Percentiles rank a stretch among this genome's conserved stretches.
Evolutionary conservation across 1,139 yeast genomes (phyloP).

Genomic region (Candida neerlandica): DNA sequence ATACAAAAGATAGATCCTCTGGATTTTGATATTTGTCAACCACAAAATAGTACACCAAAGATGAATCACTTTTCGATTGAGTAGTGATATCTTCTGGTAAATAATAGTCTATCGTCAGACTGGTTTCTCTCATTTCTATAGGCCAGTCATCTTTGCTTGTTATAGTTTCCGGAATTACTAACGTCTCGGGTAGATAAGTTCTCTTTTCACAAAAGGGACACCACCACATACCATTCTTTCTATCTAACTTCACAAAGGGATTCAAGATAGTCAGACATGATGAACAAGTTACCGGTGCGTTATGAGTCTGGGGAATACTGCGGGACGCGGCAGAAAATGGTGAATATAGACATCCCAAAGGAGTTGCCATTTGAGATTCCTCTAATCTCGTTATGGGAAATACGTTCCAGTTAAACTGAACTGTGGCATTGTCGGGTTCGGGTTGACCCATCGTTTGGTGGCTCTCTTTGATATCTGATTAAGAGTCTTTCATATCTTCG

Average conservation of each 20-base stretch:
- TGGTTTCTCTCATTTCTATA: slow-evolving; percentile 25
- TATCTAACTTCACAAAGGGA: slow-evolving; percentile 33
- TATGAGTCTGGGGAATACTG: slow-evolving; percentile 6
- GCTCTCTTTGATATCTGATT: not conserved
- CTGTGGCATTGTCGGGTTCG: not conserved
- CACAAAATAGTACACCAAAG: slow-evolving; percentile 25
- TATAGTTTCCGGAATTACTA: slow-evolving; percentile 20
- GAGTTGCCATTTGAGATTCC: slow-evolving; percentile 33
- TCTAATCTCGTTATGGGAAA: slow-evolving; percentile 48
- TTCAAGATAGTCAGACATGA: slow-evolving; percentile 33
- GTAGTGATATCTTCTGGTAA: slow-evolving; percentile 28
- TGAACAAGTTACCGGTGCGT: slow-evolving; percentile 25
- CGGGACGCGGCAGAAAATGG: slow-evolving; percentile 24
- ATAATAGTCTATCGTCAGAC: slow-evolving; percentile 30
- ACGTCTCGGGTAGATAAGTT: slow-evolving; percentile 24
- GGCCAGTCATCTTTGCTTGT: slow-evolving; percentile 28
- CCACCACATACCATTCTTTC: slow-evolving; percentile 40
- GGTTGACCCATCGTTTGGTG: not conserved
- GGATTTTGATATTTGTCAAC: slow-evolving; percentile 35
- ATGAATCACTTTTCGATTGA: slow-evolving; percentile 9
- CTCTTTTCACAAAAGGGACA: slow-evolving; percentile 41
- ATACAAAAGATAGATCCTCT: slow-evolving; percentile 24
- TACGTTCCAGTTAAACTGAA: slow-evolving; percentile 56
- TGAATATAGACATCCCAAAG: slow-evolving; percentile 41
- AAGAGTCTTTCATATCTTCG: not conserved